Base-by-base conservation (phyloP, 306 rosid genomes). In the Inga oerstediana region DNA sequence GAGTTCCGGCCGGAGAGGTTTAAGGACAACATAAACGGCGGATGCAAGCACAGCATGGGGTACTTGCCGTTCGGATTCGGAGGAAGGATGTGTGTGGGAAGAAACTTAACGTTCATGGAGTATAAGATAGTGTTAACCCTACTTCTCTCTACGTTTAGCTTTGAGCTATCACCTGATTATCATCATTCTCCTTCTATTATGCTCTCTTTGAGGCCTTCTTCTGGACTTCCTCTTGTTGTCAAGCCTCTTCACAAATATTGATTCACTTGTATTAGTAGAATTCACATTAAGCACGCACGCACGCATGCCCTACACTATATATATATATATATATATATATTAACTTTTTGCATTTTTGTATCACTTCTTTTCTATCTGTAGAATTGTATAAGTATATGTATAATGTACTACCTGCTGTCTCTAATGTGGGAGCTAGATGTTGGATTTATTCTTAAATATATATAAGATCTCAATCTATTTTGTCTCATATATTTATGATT, bases 1-100 rank as follows among this genome's bases (percentile, higher is more conserved):
- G 92, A 92, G 89, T 96, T 96, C 87, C 87, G 74, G 80, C 95
- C 95, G 0, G 84, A 85, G 75, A 80, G 95, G 81, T 91, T 91
- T 76, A 80, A 59, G 83, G 92, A 90, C n/a, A 89, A 87, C 84
- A 75, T 82, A 2, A 78, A 84, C 27, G 99, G 99, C 1, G 97
- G 98, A 0, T 96, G 99, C 89, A 88, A 81, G 34, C 93, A 93
- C 89, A 93, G 89, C 85, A 93, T 96, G 98, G 98, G 99, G 24
- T 92, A 81, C 74, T 75, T 96, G 85, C 97, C 98, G 0, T 96
- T 96, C 64, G 99, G 99, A 9, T 96, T 96, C 79, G 99, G 99
- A 85, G 99, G 98, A 35, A 90, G 99, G 34, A 92, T 93, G 97
- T 96, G 99, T 79, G 89, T 96, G 30, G 99, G 99, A 2, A 89